Conservation (phyloP, 2,329 filamentous ascomycete species). For the Fusarium sp. region DNA sequence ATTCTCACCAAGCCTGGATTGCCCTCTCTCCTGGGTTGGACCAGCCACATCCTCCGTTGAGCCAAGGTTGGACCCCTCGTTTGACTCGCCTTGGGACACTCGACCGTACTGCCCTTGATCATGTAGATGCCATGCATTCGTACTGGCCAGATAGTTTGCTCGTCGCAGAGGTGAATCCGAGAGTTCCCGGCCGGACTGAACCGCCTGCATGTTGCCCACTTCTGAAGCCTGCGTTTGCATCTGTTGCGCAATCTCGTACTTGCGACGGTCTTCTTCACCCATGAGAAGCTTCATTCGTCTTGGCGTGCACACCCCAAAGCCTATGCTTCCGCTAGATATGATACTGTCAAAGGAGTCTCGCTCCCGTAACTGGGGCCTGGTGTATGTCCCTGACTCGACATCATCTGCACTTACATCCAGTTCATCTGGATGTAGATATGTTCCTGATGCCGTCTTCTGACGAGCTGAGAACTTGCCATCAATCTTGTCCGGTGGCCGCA, state of each 20-base stretch:
- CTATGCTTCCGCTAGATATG: conserved; percentile 66
- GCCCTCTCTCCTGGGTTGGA: background rate
- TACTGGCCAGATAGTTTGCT: conserved; percentile 1
- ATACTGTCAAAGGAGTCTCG: conserved; percentile 77
- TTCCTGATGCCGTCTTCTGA: conserved; percentile 74
- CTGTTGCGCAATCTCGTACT: conserved; percentile 74
- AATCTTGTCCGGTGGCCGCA: conserved; percentile 80
- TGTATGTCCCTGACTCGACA: conserved; percentile 40
- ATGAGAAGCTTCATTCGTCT: conserved; percentile 80
- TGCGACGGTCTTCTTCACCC: conserved; percentile 79
- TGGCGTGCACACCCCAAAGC: conserved; percentile 73
- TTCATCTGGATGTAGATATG: conserved; percentile 77
- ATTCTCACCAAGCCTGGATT: background rate
- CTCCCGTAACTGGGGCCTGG: background rate
- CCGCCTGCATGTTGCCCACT: background rate
- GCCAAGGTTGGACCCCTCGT: background rate
- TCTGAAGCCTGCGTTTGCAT: conserved; percentile 13
- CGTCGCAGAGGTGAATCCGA: conserved; percentile 15
- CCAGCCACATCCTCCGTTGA: background rate
- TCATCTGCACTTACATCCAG: conserved; percentile 49
- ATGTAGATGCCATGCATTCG: background rate
- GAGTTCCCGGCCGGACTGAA: background rate
- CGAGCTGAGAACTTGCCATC: conserved; percentile 84
- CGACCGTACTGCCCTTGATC: conserved; percentile 8
- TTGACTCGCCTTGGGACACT: background rate